Evolutionary conservation across 2,329 filamentous ascomycete species (phyloP).

Genomic region (Alternaria gaisen): DNA sequence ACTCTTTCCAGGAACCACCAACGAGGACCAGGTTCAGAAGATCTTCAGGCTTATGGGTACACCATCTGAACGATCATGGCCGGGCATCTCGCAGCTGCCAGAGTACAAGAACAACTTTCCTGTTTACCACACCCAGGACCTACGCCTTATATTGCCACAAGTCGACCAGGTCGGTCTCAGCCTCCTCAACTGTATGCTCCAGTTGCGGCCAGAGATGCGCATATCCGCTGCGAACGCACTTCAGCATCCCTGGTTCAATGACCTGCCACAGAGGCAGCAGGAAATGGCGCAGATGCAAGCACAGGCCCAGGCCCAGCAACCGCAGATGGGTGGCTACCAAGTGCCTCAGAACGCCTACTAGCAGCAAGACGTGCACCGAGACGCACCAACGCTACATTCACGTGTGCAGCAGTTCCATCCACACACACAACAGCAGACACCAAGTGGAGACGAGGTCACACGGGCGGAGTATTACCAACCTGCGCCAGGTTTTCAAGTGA

Average conservation of each 20-base stretch:
- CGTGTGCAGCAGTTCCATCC: background rate
- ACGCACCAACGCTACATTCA: background rate
- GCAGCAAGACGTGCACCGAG: slow-evolving; percentile 8
- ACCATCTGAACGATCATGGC: slow-evolving; percentile 93
- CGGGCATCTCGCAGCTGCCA: slow-evolving; percentile 92
- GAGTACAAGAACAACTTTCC: slow-evolving; percentile 97
- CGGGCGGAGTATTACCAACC: background rate
- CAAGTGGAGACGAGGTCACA: background rate
- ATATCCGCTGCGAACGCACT: slow-evolving; percentile 88
- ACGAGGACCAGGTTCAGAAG: slow-evolving; percentile 95
- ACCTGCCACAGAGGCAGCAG: slow-evolving; percentile 66
- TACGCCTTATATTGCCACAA: slow-evolving; percentile 85
- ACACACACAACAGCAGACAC: background rate
- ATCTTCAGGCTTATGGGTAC: slow-evolving; percentile 99
- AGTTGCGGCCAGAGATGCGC: slow-evolving; percentile 88
- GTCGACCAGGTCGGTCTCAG: slow-evolving; percentile 90
- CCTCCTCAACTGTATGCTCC: slow-evolving; percentile 87
- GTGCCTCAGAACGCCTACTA: slow-evolving; percentile 52
- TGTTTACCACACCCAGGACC: slow-evolving; percentile 90
- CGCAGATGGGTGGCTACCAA: slow-evolving; percentile 50
- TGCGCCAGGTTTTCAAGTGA: background rate
- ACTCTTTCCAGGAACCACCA: slow-evolving; percentile 95
- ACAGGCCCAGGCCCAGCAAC: slow-evolving; percentile 47
- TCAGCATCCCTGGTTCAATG: slow-evolving; percentile 90
- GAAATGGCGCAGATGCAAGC: slow-evolving; percentile 47